Conservation (phyloP, 225 moss, liverwort and hornwort species). For the Antitrichia curtipendula region DNA sequence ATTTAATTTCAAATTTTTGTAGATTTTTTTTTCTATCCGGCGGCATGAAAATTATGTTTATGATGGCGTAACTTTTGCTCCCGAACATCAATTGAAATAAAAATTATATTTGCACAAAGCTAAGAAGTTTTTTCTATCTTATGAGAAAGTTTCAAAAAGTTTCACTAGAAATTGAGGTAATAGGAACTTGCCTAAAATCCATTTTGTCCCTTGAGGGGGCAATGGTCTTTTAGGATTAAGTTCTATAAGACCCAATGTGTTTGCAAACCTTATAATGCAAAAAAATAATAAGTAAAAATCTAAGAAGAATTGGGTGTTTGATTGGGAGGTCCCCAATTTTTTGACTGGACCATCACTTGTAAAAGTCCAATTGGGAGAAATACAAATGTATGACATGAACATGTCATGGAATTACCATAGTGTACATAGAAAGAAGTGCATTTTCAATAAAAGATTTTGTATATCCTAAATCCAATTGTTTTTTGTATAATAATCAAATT, state of each 20-base stretch:
- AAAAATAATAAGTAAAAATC: not conserved
- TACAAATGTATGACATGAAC: not conserved
- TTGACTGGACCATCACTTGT: not conserved
- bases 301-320: not conserved
- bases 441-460: not conserved
- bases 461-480: not conserved
- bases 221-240: too few relatives aligned
- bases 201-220: too few relatives aligned
- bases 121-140: too few relatives aligned
- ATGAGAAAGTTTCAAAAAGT: too few relatives aligned
- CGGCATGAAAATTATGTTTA: too few relatives aligned
- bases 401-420: not conserved
- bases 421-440: not conserved
- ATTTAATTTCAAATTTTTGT: too few relatives aligned
- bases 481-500: not conserved
- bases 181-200: too few relatives aligned
- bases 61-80: too few relatives aligned
- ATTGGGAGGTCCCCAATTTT: not conserved
- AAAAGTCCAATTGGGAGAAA: not conserved
- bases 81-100: too few relatives aligned
- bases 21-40: too few relatives aligned
- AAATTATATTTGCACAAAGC: too few relatives aligned
- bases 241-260: not conserved
- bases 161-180: too few relatives aligned
- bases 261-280: not conserved